These are phyloP conservation scores for Turritis glabra DNA, from an alignment of 345 rosid genomes.

Conservation along the genomic window DNA sequence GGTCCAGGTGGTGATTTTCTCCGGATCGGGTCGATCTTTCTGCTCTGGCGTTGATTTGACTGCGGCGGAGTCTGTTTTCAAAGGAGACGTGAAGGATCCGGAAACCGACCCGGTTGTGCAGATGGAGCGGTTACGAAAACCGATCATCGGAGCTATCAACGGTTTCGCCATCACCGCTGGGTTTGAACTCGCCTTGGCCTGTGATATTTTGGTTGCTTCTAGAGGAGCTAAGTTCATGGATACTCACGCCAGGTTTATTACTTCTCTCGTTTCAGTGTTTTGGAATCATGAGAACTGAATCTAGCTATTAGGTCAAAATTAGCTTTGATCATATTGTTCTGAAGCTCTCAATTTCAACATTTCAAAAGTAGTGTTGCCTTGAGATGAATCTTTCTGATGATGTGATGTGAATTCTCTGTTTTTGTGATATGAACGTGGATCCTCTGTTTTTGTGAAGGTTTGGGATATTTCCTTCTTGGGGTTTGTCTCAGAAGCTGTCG, in stretches of 20 bases:
- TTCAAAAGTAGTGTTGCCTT: background rate
- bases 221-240: conserved; percentile 82
- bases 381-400: background rate
- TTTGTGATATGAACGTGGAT: background rate
- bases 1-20: conserved; percentile 60
- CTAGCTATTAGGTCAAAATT: background rate
- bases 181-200: conserved; percentile 84
- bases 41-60: conserved; percentile 93
- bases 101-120: conserved; percentile 71
- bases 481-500: conserved; percentile 89
- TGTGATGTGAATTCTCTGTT: background rate
- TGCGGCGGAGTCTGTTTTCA: conserved; percentile 82
- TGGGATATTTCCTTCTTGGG: conserved; percentile 97
- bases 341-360: background rate
- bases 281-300: background rate
- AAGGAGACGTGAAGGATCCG: conserved; percentile 87
- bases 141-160: conserved; percentile 83
- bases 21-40: conserved; percentile 83
- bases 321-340: background rate
- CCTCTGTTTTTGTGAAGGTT: conserved; percentile 47
- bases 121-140: conserved; percentile 80
- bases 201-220: conserved; percentile 78
- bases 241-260: conserved; percentile 70
- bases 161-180: conserved; percentile 94
- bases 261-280: background rate